Evolutionary conservation across 2,329 filamentous ascomycete species (phyloP).

Genomic region (Epichloe bromicola): DNA sequence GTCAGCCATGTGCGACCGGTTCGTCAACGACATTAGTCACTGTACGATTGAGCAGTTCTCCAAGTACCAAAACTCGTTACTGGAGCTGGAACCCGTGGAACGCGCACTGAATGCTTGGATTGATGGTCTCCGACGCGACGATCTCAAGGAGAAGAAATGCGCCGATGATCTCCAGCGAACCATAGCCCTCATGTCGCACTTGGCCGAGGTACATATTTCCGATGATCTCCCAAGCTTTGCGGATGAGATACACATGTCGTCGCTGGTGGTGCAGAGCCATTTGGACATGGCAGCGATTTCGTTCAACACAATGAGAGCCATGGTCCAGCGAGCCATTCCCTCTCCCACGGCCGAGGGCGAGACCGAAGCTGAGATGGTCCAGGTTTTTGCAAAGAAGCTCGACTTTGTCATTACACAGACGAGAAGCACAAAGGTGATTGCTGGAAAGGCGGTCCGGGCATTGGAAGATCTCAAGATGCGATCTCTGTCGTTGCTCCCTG

Average conservation of each 20-base stretch:
- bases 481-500: conserved; percentile 58
- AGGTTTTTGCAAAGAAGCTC: conserved; percentile 56
- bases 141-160: conserved; percentile 74
- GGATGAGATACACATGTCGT: conserved; percentile 66
- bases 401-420: conserved; percentile 63
- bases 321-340: conserved; percentile 55
- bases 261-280: conserved; percentile 64
- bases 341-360: conserved; percentile 13
- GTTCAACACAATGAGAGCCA: conserved; percentile 47
- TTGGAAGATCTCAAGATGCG: conserved; percentile 66
- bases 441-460: conserved; percentile 63
- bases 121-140: conserved; percentile 69
- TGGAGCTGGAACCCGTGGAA: conserved; percentile 86
- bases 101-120: conserved; percentile 80
- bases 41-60: conserved; percentile 70
- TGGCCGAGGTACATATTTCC: conserved; percentile 68
- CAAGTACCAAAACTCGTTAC: conserved; percentile 64
- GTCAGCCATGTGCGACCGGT: conserved; percentile 68
- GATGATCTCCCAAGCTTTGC: conserved; percentile 59
- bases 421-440: conserved; percentile 71
- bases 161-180: conserved; percentile 70
- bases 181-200: conserved; percentile 75
- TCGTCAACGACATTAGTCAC: conserved; percentile 65
- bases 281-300: conserved; percentile 64
- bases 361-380: conserved; percentile 49